A percentile compares a stretch with the other conserved stretches of the same genome.
Evolutionary conservation across 306 rosid genomes (phyloP).

Genomic region (Quercus agrifolia): DNA sequence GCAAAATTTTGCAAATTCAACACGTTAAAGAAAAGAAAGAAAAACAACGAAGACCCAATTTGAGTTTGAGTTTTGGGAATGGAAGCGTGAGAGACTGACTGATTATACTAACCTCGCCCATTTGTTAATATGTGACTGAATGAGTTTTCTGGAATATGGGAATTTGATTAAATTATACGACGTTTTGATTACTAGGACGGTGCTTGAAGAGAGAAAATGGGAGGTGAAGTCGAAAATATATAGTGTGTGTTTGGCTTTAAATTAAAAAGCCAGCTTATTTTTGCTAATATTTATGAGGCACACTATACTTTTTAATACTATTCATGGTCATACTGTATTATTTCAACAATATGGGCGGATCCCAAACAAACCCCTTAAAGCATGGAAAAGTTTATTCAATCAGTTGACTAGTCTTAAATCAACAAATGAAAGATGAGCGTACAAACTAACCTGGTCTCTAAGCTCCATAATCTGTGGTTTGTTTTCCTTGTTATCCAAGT

Average conservation of each 20-base stretch:
- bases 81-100: neutral
- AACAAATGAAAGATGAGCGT: neutral
- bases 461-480: slow-evolving; percentile 75
- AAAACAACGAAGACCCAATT: neutral
- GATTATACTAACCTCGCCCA: slow-evolving; percentile 62
- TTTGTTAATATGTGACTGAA: slow-evolving; percentile 10
- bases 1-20: neutral
- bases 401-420: neutral
- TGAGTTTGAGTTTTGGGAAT: neutral
- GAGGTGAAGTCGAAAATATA: slow-evolving; percentile 12
- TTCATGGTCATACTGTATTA: too few species aligned
- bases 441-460: slow-evolving; percentile 68
- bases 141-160: too few species aligned
- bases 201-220: slow-evolving; percentile 13
- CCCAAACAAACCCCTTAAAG: too few species aligned
- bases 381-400: slow-evolving; percentile 1
- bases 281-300: fast-evolving
- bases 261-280: too few species aligned
- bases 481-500: slow-evolving; percentile 58
- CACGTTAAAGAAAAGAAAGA: neutral
- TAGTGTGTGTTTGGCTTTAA: slow-evolving; percentile 4
- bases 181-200: neutral
- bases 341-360: fast-evolving
- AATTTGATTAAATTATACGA: too few species aligned
- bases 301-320: too few species aligned